phyloP scores from a whole-genome alignment of 2,329 filamentous ascomycete genomes.

The Aspergillus floridensis region DNA sequence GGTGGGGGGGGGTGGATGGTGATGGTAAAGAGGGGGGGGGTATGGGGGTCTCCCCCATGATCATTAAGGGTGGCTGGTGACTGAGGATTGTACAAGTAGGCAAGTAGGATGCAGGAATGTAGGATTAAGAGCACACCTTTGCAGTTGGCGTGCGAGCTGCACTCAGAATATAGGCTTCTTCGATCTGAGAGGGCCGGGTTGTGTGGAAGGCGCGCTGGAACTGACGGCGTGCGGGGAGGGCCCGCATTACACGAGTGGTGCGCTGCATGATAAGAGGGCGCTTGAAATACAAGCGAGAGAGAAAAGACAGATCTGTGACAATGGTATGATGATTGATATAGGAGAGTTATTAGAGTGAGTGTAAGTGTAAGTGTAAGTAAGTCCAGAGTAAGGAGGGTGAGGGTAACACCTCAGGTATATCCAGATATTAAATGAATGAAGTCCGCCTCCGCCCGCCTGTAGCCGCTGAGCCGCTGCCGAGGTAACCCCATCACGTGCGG shows the following conservation, averaged over 20 bases:
- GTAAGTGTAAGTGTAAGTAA: neutral
- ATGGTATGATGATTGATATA: neutral
- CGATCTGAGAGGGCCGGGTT: constrained; percentile 58
- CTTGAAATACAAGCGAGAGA: neutral
- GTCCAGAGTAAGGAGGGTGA: too few relatives aligned
- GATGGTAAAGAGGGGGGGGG: too few relatives aligned
- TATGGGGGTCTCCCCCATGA: too few relatives aligned
- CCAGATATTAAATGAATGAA: neutral
- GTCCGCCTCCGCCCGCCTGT: constrained; percentile 1
- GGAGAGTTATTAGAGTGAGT: constrained; percentile 11
- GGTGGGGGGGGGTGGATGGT: too few relatives aligned
- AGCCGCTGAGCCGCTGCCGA: neutral
- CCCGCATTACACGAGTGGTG: neutral
- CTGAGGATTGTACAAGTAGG: neutral
- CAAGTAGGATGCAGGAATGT: neutral
- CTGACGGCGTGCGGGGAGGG: constrained; percentile 45
- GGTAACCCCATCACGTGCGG: neutral
- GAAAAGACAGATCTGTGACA: neutral
- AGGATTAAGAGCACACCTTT: constrained; percentile 57
- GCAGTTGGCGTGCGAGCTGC: constrained; percentile 85
- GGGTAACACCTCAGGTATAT: too few relatives aligned
- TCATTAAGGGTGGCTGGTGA: neutral
- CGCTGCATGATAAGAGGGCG: constrained; percentile 27
- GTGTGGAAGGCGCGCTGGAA: constrained; percentile 53
- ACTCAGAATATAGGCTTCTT: constrained; percentile 91